Conservation (phyloP, 352 stramenopile species). For the Globisporangium polare region DNA sequence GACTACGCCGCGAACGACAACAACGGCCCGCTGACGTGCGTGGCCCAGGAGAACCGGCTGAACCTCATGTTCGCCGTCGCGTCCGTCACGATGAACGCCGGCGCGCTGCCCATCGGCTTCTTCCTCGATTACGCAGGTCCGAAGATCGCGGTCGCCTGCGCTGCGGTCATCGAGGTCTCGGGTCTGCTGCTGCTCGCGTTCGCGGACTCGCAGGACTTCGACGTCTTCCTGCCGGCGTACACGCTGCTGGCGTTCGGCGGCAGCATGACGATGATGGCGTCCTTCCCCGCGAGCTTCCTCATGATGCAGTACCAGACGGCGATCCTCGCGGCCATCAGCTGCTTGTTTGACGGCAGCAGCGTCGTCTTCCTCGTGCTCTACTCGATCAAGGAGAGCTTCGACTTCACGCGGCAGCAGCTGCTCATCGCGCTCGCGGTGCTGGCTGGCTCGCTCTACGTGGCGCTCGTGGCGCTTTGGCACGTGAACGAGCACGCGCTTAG, state of each 20-base stretch:
- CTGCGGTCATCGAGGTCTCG: slow-evolving; percentile 61
- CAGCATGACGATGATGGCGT: slow-evolving; percentile 80
- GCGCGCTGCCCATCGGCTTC: slow-evolving; percentile 70
- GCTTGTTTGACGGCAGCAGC: slow-evolving; percentile 72
- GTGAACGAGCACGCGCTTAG: slow-evolving; percentile 59
- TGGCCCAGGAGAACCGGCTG: slow-evolving; percentile 79
- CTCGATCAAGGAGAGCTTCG: slow-evolving; percentile 43
- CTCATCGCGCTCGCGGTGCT: slow-evolving; percentile 47
- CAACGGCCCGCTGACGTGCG: slow-evolving; percentile 28
- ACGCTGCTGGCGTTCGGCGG: slow-evolving; percentile 63
- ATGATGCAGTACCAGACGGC: slow-evolving; percentile 69
- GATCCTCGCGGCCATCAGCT: slow-evolving; percentile 76
- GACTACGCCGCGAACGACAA: slow-evolving; percentile 1
- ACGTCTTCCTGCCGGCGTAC: slow-evolving; percentile 74
- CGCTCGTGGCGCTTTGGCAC: slow-evolving; percentile 72
- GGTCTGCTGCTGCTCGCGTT: slow-evolving; percentile 68
- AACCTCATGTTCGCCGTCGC: slow-evolving; percentile 86
- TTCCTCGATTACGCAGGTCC: slow-evolving; percentile 73
- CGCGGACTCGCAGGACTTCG: slow-evolving; percentile 68
- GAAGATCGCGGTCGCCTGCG: slow-evolving; percentile 42
- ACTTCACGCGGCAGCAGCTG: slow-evolving; percentile 36
- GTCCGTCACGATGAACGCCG: slow-evolving; percentile 75
- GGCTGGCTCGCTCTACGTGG: slow-evolving; percentile 43
- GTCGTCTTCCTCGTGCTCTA: slow-evolving; percentile 73
- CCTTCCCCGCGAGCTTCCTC: slow-evolving; percentile 70